Base-by-base conservation (phyloP, 1,139 yeast species). In the Saccharomyces hybrid region DNA sequence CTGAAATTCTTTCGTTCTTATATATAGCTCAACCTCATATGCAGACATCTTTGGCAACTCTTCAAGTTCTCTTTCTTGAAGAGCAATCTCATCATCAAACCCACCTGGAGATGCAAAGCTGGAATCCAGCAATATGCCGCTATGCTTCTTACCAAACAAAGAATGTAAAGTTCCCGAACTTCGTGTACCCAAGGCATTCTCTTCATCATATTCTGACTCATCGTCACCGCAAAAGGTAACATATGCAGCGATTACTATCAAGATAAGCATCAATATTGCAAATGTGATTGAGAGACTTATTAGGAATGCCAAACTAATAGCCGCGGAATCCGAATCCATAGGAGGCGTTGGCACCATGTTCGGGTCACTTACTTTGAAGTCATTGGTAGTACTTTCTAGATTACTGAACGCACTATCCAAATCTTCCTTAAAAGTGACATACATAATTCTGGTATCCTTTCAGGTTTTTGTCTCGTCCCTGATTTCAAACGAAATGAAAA, bases 201-300 rank as follows among this genome's bases (percentile, higher is more conserved):
- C 72, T 52, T 65, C 71, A 56, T 68, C 71, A 53, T 62, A 67
- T 31, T 64, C 70, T 2, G 60, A 56, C 50, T 65, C 66, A 46
- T 63, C 66, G 26, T 62, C 65, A 52, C 69, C 63, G 59, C 71
- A 73, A 59, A 74, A 75, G 11, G 77, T 68, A 50, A 72, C 70
- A 57, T 75, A 75, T 2, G 74, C 61, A 0, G 76, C 73, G 14
- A 73, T 61, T 4, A 73, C 52, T 12, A 75, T 58, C 8, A 75
- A 55, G 5, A 73, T 57, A 19, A 75, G 60, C 63, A 75, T 66
- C 31, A 75, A 52, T 9, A 73, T 66, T 1, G 76, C 76, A 50
- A 75, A 65, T 0, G 77, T 72, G 0, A 74, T 71, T 0, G 76
- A 69, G 11, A 75, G 56, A 12, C 75, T 72, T 32, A 75, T 70